Base-by-base conservation (phyloP, 2,329 filamentous ascomycete genomes). In the Chalara sp. region DNA sequence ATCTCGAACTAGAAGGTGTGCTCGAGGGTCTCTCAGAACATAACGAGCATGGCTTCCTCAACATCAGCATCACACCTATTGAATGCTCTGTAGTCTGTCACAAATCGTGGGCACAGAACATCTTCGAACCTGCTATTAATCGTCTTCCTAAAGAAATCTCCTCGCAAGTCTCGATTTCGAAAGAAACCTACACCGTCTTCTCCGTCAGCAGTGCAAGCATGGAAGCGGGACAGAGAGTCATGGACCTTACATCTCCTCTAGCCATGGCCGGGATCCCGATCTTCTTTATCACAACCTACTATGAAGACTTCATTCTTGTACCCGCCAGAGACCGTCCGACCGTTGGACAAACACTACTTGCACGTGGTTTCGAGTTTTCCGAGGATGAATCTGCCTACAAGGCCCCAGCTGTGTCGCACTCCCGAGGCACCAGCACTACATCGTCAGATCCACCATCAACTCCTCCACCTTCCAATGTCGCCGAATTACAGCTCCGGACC, bases 281-380 rank as follows among this genome's bases (percentile, higher is more conserved):
- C 64, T 96, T 97, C 75, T 97, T 97, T 77, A 95, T 96, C 67
- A 96, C 92, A 4, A 96, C 90, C 32, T 99, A 97, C 70, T 97
- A 95, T 70, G 93, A 88, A 33, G 92, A 99, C 71, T 97, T 96
- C 69, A 95, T 99, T 61, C 78, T 97, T 35, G 89, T 96, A 1
- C 91, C 93, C 1, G 77, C 77, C 48, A 87, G 84, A 64, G 83
- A 86, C 62, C 83, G 86, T 47, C 72, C 79, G 30, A 84, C 83
- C 39, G 91, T 97, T 45, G 81, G 89, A 33, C 76, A 83, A 52
- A 86, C 89, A 0, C 75, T 97, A 5, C 76, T 92, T 53, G 80
- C 83, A 13, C 81, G 86, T 44, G 90, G 90, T 1, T 96, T 96
- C 64, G 83, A 86, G 60, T 91, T 96, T 60, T 86, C 89, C 56